Evolutionary conservation across 768 basidiomycete species (phyloP).

Genomic region (Mrakia hoshinonis): DNA sequence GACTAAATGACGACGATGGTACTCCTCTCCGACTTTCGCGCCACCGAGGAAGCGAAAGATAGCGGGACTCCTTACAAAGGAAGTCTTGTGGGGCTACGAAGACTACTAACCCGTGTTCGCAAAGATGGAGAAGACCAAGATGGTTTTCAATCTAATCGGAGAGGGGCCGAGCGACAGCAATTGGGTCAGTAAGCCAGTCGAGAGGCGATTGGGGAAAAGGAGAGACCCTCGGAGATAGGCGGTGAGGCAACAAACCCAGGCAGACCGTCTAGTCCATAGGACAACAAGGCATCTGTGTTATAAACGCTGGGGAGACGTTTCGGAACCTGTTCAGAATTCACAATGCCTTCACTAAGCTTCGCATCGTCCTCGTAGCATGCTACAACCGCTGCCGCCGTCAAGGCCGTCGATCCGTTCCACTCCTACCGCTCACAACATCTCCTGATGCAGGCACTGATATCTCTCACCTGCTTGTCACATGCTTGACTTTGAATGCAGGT

Average conservation of each 20-base stretch:
- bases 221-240: no score
- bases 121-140: conserved; percentile 83
- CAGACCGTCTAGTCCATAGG: neutral
- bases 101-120: conserved; percentile 86
- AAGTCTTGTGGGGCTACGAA: no score
- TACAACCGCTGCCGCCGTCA: conserved; percentile 82
- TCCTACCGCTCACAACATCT: neutral
- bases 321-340: conserved; percentile 78
- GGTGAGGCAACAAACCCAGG: no score
- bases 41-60: no score
- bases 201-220: neutral
- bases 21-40: no score
- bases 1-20: no score
- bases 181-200: conserved; percentile 41
- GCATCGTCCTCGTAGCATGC: conserved; percentile 97
- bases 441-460: neutral
- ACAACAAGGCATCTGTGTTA: conserved; percentile 69
- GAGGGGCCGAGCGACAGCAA: conserved; percentile 77
- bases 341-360: conserved; percentile 69
- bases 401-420: conserved; percentile 60
- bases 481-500: conserved; percentile 35
- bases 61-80: no score
- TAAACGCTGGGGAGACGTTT: conserved; percentile 86
- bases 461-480: neutral
- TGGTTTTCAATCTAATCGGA: conserved; percentile 94